These are phyloP conservation scores for Aechmea fasciata DNA, from an alignment of 176 grass and related monocot genomes.

Conservation along the genomic window DNA sequence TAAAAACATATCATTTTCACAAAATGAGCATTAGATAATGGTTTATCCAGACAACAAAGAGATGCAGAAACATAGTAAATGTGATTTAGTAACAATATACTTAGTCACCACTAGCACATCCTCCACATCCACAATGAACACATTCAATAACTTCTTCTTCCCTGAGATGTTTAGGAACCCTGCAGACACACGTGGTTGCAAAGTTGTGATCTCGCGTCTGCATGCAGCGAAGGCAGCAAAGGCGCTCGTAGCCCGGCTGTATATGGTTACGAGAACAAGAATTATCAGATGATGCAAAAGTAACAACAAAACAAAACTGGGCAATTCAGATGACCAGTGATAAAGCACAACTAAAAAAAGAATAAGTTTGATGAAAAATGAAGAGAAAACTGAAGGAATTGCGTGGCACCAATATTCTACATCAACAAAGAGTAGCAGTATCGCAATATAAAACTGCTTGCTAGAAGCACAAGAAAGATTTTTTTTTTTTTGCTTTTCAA, in stretches of 20 bases:
- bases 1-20: no score
- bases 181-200: slow-evolving; percentile 34
- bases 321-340: neutral
- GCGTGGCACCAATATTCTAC: no score
- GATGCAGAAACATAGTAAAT: neutral
- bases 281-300: neutral
- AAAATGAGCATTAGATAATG: no score
- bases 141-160: slow-evolving; percentile 51
- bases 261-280: neutral
- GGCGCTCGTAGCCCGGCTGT: slow-evolving; percentile 34
- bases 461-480: no score
- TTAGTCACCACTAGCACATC: slow-evolving; percentile 37
- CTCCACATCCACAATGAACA: slow-evolving; percentile 43
- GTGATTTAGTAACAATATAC: neutral
- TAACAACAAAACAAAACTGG: neutral
- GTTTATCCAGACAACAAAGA: no score
- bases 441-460: no score
- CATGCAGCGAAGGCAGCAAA: slow-evolving; percentile 45
- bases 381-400: no score
- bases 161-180: slow-evolving; percentile 41
- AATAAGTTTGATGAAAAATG: neutral
- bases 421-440: no score
- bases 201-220: slow-evolving; percentile 50
- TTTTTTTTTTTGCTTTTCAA: neutral
- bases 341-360: neutral